A percentile compares a stretch with the other conserved stretches of the same genome.
These are phyloP conservation scores for Phyllosticta paracitricarpa DNA, from an alignment of 2,329 filamentous ascomycete genomes.

Conservation along the genomic window DNA sequence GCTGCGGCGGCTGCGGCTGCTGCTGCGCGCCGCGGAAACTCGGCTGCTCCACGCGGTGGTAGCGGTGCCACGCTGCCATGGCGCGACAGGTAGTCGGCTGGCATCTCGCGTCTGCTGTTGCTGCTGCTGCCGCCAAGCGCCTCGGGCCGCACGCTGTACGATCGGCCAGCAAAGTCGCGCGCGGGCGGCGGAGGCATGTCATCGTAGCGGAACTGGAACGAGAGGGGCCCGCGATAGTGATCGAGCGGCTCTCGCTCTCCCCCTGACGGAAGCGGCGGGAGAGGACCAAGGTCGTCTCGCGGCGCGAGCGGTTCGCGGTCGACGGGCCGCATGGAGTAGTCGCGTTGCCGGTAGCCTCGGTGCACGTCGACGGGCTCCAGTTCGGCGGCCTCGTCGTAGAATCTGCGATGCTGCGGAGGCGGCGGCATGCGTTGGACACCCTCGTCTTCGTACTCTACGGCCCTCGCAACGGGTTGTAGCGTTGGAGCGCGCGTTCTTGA, in stretches of 20 bases:
- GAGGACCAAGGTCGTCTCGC: constrained; percentile 2
- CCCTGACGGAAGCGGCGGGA: neutral
- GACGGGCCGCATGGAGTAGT: constrained; percentile 45
- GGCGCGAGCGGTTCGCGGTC: constrained; percentile 14
- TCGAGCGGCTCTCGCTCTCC: constrained; percentile 16
- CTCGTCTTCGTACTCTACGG: constrained; percentile 38
- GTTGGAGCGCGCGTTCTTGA: constrained; percentile 43
- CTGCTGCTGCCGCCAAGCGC: constrained; percentile 17
- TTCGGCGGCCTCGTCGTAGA: constrained; percentile 54
- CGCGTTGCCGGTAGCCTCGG: constrained; percentile 47
- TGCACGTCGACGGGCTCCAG: constrained; percentile 40
- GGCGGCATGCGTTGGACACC: constrained; percentile 31
- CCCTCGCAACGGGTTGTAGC: constrained; percentile 37
- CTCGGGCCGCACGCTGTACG: constrained; percentile 32
- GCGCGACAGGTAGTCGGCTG: constrained; percentile 23
- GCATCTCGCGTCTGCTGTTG: constrained; percentile 16
- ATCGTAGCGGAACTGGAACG: constrained; percentile 19
- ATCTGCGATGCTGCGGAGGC: constrained; percentile 35
- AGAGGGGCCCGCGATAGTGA: constrained; percentile 14
- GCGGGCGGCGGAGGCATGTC: constrained; percentile 26
- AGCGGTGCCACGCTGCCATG: constrained; percentile 34
- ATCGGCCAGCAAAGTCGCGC: constrained; percentile 21
- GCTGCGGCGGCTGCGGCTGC: neutral
- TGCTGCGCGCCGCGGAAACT: constrained; percentile 15
- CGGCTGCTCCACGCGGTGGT: neutral